phyloP scores from a whole-genome alignment of 2,329 filamentous ascomycete genomes.

The Cladosporium sp. region DNA sequence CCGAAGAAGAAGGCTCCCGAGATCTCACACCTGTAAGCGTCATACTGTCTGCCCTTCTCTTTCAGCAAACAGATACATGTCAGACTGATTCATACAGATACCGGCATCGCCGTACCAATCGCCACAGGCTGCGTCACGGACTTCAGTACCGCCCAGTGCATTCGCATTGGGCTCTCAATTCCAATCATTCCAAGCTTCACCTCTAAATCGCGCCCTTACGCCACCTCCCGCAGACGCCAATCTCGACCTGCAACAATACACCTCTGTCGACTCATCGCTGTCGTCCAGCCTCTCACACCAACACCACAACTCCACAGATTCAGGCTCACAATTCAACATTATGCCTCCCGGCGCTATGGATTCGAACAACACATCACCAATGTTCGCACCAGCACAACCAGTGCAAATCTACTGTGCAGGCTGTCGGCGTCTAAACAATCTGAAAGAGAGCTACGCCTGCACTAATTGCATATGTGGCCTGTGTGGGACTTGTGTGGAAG shows the following conservation, averaged over 20 bases:
- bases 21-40: conserved; percentile 73
- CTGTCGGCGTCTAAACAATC: conserved; percentile 70
- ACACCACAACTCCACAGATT: conserved; percentile 52
- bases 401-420: conserved; percentile 91
- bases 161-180: conserved; percentile 47
- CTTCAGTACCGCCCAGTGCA: conserved; percentile 55
- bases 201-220: conserved; percentile 83
- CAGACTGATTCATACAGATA: conserved; percentile 31
- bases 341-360: conserved; percentile 42
- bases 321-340: conserved; percentile 63
- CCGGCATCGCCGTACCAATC: conserved; percentile 48
- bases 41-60: neutral
- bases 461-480: conserved; percentile 95
- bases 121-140: conserved; percentile 50
- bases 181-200: conserved; percentile 78
- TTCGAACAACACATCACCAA: conserved; percentile 45
- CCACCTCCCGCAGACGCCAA: conserved; percentile 57
- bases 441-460: conserved; percentile 86
- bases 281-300: conserved; percentile 25
- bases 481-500: conserved; percentile 81
- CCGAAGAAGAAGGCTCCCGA: conserved; percentile 77
- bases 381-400: conserved; percentile 28
- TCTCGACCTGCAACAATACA: conserved; percentile 64
- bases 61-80: neutral
- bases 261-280: conserved; percentile 74